Base-by-base conservation (phyloP, 176 grass and related monocot species). In the Oryza glaberrima region DNA sequence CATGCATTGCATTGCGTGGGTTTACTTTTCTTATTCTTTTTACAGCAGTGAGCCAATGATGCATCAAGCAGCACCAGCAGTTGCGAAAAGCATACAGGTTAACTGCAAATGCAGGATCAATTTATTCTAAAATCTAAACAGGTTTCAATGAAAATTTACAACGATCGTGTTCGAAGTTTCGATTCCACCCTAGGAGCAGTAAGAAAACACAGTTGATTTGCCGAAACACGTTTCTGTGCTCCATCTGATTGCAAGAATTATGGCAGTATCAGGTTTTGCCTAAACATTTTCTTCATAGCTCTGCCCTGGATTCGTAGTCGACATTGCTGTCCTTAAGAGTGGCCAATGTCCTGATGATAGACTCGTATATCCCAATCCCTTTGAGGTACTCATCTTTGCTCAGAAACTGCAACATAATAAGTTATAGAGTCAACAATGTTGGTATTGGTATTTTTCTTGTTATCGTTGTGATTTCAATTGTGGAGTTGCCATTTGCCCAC, bases 331-430 rank as follows among this genome's bases (percentile, higher is more conserved):
- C 88, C 45, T 81, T 73, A 48, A 94, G 72, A 26, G 89, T 87
- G 14, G 90, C 63, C 81, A 95, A 83, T 30, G 65, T 70, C 70
- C 65, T 98, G 70, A 98, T 98, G 36, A 98, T 65, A 11, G 86
- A 98, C 77, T 92, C 91, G 0, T 98, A 98, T 64, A 98, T 84
- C 71, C 77, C 64, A 0, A 95, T 94, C 84, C 91, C 96, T 83
- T 86, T 95, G 32, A 94, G 78, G 72, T 98, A 98, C 84, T 95
- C 96, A 69, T 95, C 91, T 92, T 95, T 94, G 78, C 73, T 86
- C 86, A 98, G 75, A 82, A 95, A 98, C 95, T 98, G 87, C 64
- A 77, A 45, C 12, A 77, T 22, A 72, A 6, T 1, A 64, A 82
- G 46, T 66, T 40, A 22, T 15, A 8, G 9, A 9, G 17, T 48